Base-by-base conservation (phyloP, 768 basidiomycete species). In the Suillus spraguei region DNA sequence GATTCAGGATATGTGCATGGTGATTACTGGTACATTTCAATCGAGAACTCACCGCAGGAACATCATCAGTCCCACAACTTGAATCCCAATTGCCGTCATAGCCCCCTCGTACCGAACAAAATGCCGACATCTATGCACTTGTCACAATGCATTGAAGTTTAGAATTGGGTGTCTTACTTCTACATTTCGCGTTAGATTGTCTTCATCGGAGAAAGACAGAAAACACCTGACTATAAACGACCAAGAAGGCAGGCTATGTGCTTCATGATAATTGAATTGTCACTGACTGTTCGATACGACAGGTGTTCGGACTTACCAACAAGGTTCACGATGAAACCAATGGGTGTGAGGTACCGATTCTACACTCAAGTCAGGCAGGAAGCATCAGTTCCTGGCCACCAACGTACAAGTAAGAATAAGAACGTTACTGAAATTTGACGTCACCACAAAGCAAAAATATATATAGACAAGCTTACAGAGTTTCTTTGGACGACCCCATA, bases 271-370 rank as follows among this genome's bases (percentile, higher is more conserved):
- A 58, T 28, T n/a, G 9, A 39, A 58, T 10, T 5, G 55, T 28
- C 38, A 58, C 56, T n/a, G n/a, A n/a, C n/a, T 20, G 17, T 6
- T 28, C 16, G 11, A 10, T 24, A 28, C n/a, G 6, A 41, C 16
- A 28, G 17, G 24, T 2, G 39, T 38, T 10, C 13, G 38, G 28
- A 8, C 71, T 67, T 53, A 71, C 70, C 84, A 9, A 73, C 66
- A 1, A 87, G 67, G 65, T 88, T 87, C 56, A 88, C 72, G 22
- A 87, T 81, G 69, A 89, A 89, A 1, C 84, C 85, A 2, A 88
- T 72, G 0, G 87, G 87, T 0, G 84, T 87, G 28, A 88, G 72
- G 67, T 89, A 89, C 22, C 87, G 83, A 67, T 88, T 89, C 87
- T 89, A 58, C 42, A 62, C 73, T 77, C 78, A 61, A 22, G 20